phyloP scores from a whole-genome alignment of 2,329 filamentous ascomycete genomes.

The Diplodia sapinea region DNA sequence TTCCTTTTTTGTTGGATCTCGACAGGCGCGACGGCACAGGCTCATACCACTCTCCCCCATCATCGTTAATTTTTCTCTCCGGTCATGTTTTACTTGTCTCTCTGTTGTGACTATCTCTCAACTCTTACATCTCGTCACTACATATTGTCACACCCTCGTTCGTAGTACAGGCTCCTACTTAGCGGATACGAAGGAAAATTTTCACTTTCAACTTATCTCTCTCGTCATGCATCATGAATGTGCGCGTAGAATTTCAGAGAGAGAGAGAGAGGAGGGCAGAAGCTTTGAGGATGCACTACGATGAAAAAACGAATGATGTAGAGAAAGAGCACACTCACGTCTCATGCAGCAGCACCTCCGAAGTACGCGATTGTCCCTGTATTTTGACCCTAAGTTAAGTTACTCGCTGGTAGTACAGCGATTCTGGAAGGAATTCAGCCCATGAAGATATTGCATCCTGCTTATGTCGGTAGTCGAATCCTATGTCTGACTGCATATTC shows the following conservation, averaged over 20 bases:
- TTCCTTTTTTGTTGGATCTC: background rate
- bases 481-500: too few species aligned
- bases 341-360: too few species aligned
- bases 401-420: background rate
- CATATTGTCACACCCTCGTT: background rate
- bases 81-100: background rate
- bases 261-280: too few species aligned
- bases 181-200: background rate
- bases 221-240: background rate
- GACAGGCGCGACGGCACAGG: background rate
- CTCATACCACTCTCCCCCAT: slow-evolving; percentile 17
- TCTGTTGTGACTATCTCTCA: background rate
- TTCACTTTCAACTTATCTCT: background rate
- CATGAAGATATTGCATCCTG: too few species aligned
- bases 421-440: too few species aligned
- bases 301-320: too few species aligned
- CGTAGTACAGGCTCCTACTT: background rate
- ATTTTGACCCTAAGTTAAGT: too few species aligned
- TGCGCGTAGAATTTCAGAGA: too few species aligned
- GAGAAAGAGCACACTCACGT: too few species aligned
- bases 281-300: too few species aligned
- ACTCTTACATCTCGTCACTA: background rate
- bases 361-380: too few species aligned
- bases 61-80: background rate
- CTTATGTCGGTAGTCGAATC: too few species aligned